Base-by-base conservation (phyloP, 495 filamentous ascomycete species). In the Podospora australis region DNA sequence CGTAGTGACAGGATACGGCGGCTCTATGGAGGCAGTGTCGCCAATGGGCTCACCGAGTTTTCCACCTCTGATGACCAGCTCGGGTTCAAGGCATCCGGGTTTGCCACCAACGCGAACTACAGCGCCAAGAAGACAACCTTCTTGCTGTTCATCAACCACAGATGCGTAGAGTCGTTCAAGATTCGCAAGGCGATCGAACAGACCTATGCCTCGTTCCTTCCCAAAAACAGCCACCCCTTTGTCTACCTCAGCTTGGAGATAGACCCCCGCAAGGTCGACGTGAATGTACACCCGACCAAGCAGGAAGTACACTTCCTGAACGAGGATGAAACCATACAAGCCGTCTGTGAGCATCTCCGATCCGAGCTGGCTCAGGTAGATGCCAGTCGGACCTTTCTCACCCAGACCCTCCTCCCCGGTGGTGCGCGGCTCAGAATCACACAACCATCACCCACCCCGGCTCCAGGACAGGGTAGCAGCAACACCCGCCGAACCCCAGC, bases 241-340 rank as follows among this genome's bases (percentile, higher is more conserved):
- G 71, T 89, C 38, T 99, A 97, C 59, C 75, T 99, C 23, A 92
- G 86, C 56, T 73, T 99, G 1, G 88, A 96, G 47, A 91, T 99
- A 52, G 90, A 97, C 50, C 92, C 94, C 7, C 79, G 86, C 30
- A 79, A 90, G 11, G 88, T 99, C 2, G 94, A 99, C 65, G 94
- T 99, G 58, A 99, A 99, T 58, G 83, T 99, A 0, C 94, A 99
- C 62, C 94, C 94, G 4, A 97, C 94, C 2, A 99, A 99, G 63
- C 78, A 91, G 42, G 94, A 99, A 64, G 94, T 99, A 23, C 95
- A 97, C 61, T 97, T 99, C 62, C 75, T 99, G 3, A 95, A 97
- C 53, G 94, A 99, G 62, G 94, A 97, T 55, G 92, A 97, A 55
- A 95, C 97, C 45, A 85, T 95, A 50, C 88, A 95, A 57, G 79